Base-by-base conservation (phyloP, 208 protist species). In the Trypanosoma cruzi region DNA sequence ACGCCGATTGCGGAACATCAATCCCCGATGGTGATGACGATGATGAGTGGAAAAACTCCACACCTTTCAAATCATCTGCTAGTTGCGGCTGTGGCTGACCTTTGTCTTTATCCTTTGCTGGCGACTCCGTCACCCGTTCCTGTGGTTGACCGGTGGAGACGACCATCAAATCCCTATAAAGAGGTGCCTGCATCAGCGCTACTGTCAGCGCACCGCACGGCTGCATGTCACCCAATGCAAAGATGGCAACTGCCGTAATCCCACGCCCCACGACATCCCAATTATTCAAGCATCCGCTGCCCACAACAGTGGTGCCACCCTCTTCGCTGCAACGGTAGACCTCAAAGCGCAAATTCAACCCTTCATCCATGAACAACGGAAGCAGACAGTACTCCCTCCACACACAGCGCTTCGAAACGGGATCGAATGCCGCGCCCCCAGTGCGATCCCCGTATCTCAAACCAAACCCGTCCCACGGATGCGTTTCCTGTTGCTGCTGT, bases 381-480 rank as follows among this genome's bases (percentile, higher is more conserved):
- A 69, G 28, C 20, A 69, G 4, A 36, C 64, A 69, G 28, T 36
- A 31, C 53, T 69, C 53, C 36, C 31, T 60, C 64, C 64, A 69
- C 11, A 16, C 16, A 26, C 31, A 50, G 7, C 64, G 32, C 7
- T 50, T 8, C 5, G 20, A 24, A 14, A 0, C 53, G 20, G 37
- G 1, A 22, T 69, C 26, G 11, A 59, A 50, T 16, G 36, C 28
- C 16, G 54, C 36, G 8, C 20, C 37, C 4, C 32, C 28, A n/a
- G 64, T 69, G 24, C 64, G 22, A 28, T 69, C 64, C 24, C 64
- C 64, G 44, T 60, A 60, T 14, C 24, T 3, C 14, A 24, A 8
- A 1, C 11, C 59, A 64, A 2, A 44, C 2, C 5, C 7, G 11
- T 1, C 59, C 11, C 4, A 37, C n/a, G 7, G 26, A 32, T 24